Base-by-base conservation (phyloP, 768 basidiomycete genomes). In the Chalciporus sphaerocephalus region DNA sequence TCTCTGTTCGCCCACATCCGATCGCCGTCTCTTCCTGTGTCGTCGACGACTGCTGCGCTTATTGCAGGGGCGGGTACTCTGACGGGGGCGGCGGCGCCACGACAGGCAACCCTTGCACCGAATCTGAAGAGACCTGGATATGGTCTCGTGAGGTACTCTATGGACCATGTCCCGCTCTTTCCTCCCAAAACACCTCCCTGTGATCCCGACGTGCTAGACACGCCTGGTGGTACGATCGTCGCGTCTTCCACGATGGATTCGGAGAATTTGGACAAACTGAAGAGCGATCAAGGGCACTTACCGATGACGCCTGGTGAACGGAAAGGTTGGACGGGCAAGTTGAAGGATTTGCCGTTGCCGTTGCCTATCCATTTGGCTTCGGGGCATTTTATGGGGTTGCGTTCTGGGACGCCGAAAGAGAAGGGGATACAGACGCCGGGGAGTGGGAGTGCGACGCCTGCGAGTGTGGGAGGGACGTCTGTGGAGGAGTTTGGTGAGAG, bases 51-150 rank as follows among this genome's bases (percentile, higher is more conserved):
- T 47, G 87, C 84, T 1, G 75, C 85, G 4, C 74, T 92, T 27
- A 80, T 92, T 17, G 78, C 83, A 6, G 80, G 81, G 46, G 81
- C 86, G 0, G 81, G 79, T 3, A 79, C 81, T 38, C 65, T 91
- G 7, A 68, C 75, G 2, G 86, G 84, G 15, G 75, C 75, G 3
- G 78, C 80, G 6, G 75, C 81, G 0, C 85, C 85, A 0, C 52
- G 56, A 9, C 65, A 71, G 35, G 65, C 55, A 40, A 68, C 68
- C 21, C 72, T 73, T 54, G 80, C 70, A 6, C 85, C 87, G 2
- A 75, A 82, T 52, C 56, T 85, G 28, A 74, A 78, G 53, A 67
- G 75, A 35, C 73, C 83, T 2, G 87, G 88, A 12, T 89, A 80
- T 53, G 73, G 74, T 40, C 68, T 92, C 8, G 80, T 79, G 2